These are phyloP conservation scores for Sonneratia caseolaris DNA, from an alignment of 345 rosid species.

Conservation along the genomic window DNA sequence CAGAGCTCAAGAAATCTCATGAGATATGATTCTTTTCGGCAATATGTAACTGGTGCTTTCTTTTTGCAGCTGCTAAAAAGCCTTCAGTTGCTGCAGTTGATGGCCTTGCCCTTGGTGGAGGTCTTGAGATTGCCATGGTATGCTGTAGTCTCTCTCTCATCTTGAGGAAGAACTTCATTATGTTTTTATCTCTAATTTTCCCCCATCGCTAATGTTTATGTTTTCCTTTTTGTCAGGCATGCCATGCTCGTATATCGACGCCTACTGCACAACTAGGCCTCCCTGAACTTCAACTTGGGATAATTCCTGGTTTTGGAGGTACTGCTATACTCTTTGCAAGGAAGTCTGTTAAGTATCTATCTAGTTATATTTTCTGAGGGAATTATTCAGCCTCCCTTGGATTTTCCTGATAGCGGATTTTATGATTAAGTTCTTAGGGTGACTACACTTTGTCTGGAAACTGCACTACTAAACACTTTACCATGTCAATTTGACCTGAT, in stretches of 20 bases:
- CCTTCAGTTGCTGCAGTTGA: slow-evolving; percentile 98
- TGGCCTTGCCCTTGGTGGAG: slow-evolving; percentile 98
- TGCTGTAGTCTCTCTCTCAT: neutral
- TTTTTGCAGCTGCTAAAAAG: slow-evolving; percentile 60
- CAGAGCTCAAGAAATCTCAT: neutral
- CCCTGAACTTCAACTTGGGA: slow-evolving; percentile 93
- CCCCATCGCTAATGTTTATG: neutral
- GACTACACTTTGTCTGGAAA: neutral
- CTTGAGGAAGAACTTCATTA: neutral
- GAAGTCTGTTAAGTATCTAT: neutral
- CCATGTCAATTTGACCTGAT: neutral
- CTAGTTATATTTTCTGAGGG: neutral
- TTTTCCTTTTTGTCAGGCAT: slow-evolving; percentile 34
- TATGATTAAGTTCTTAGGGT: neutral
- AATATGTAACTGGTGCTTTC: neutral
- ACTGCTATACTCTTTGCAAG: neutral
- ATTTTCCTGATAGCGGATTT: neutral
- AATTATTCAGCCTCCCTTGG: neutral
- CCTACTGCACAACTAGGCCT: slow-evolving; percentile 77
- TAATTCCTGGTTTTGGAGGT: slow-evolving; percentile 99
- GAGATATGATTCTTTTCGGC: slow-evolving; percentile 11
- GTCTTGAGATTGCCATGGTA: slow-evolving; percentile 93
- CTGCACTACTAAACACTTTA: neutral
- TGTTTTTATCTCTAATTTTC: neutral
- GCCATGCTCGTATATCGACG: slow-evolving; percentile 87